These are phyloP conservation scores for Tetrastigma voinierianum DNA, from an alignment of 164 flowering plant genomes.

Conservation along the genomic window DNA sequence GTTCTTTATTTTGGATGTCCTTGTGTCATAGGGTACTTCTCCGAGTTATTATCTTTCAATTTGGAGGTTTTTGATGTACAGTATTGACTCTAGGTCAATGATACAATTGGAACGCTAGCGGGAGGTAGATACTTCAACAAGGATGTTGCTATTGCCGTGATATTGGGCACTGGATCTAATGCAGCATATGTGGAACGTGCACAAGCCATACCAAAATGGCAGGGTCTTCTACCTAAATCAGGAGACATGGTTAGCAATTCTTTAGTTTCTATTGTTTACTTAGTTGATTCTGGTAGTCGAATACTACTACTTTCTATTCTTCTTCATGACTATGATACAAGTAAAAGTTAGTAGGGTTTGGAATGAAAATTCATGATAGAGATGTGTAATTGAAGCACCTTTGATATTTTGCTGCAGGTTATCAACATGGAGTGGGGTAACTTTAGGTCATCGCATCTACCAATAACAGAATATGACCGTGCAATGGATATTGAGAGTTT, in stretches of 20 bases:
- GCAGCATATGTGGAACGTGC: conserved; percentile 92
- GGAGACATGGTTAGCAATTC: conserved; percentile 77
- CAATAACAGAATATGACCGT: conserved; percentile 75
- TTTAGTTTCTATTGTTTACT: background rate
- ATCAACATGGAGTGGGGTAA: conserved; percentile 97
- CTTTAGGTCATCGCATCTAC: conserved; percentile 78
- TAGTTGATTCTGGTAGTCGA: background rate
- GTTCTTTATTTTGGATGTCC: too few species aligned
- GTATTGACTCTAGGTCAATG: conserved; percentile 57
- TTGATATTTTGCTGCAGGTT: conserved; percentile 41
- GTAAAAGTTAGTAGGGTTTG: too few species aligned
- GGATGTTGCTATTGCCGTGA: conserved; percentile 85
- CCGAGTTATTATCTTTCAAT: too few species aligned
- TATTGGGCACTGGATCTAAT: conserved; percentile 90
- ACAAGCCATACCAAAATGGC: conserved; percentile 88
- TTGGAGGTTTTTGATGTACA: too few species aligned
- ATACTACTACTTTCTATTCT: too few species aligned
- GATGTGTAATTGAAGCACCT: background rate
- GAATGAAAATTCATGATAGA: too few species aligned
- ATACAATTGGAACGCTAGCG: conserved; percentile 87
- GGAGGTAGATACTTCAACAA: conserved; percentile 62
- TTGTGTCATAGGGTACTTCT: too few species aligned
- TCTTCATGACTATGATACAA: too few species aligned
- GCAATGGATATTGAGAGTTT: conserved; percentile 73
- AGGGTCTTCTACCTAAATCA: conserved; percentile 70